Evolutionary conservation across 2,329 filamentous ascomycete genomes (phyloP).

Genomic region (Hypoxylon sp.): DNA sequence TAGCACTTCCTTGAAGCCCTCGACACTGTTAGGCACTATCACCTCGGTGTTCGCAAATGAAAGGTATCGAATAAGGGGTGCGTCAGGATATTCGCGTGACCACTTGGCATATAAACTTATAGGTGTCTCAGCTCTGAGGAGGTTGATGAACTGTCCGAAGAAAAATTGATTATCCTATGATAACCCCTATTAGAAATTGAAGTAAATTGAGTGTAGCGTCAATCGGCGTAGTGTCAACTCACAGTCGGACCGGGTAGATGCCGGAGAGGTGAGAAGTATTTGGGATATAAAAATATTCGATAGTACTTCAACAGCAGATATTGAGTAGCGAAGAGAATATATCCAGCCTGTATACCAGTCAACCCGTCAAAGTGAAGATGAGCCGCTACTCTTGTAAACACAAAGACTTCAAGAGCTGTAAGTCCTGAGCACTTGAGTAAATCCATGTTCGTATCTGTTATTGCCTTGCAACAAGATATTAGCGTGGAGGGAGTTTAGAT

Average conservation of each 20-base stretch:
- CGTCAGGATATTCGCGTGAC: constrained; percentile 47
- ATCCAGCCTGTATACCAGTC: not conserved
- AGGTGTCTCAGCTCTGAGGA: constrained; percentile 34
- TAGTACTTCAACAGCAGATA: constrained; percentile 35
- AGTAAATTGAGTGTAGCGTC: not conserved
- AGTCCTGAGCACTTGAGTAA: constrained; percentile 12
- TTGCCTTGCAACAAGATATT: not conserved
- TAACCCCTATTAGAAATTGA: not conserved
- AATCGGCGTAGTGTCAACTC: constrained; percentile 1
- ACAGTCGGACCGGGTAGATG: constrained; percentile 41
- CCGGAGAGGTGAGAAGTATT: constrained; percentile 40
- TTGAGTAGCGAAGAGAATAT: constrained; percentile 33
- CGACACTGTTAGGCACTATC: constrained; percentile 47
- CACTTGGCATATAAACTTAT: constrained; percentile 45
- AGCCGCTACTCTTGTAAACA: not conserved
- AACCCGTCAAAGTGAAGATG: not conserved
- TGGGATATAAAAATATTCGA: constrained; percentile 37
- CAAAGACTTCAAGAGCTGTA: constrained; percentile 6
- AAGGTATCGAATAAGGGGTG: constrained; percentile 51
- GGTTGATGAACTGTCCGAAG: constrained; percentile 44
- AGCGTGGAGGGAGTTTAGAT: not conserved
- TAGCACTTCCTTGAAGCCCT: constrained; percentile 49
- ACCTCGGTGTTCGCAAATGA: constrained; percentile 50
- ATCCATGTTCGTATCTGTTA: constrained; percentile 12
- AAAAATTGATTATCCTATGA: constrained; percentile 44